Evolutionary conservation across 441 rosid genomes (phyloP).

Genomic region (Aquilaria agallochum): DNA sequence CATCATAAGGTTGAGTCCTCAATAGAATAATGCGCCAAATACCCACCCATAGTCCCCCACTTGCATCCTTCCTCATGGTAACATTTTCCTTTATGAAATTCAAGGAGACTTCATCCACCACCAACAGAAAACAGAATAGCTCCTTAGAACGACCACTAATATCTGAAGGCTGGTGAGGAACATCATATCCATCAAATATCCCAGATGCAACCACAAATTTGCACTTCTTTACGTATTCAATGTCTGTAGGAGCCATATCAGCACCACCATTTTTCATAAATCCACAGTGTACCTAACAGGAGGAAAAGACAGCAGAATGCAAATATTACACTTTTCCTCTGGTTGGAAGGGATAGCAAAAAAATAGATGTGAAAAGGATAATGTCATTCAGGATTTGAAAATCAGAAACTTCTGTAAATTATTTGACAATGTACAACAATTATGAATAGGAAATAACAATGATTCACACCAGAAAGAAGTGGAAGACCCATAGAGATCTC

Average conservation of each 20-base stretch:
- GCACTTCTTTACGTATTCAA: conserved; percentile 66
- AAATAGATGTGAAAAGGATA: not conserved
- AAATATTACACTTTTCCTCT: conserved; percentile 1
- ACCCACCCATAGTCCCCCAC: conserved; percentile 85
- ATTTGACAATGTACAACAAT: too few relatives aligned
- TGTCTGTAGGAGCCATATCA: conserved; percentile 69
- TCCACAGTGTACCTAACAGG: conserved; percentile 77
- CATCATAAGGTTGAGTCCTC: conserved; percentile 86
- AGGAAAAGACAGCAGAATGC: conserved; percentile 13
- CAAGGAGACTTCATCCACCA: conserved; percentile 78
- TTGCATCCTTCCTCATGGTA: conserved; percentile 53
- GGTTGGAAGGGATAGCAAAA: not conserved
- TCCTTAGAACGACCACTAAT: conserved; percentile 67
- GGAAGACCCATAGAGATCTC: not conserved
- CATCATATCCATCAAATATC: conserved; percentile 89
- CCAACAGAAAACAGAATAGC: conserved; percentile 93
- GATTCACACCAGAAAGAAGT: not conserved
- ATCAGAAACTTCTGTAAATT: too few relatives aligned
- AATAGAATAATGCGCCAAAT: conserved; percentile 86
- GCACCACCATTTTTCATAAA: conserved; percentile 82
- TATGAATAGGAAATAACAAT: too few relatives aligned
- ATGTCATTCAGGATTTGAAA: not conserved
- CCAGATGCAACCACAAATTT: conserved; percentile 90
- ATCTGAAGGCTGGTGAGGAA: conserved; percentile 87
- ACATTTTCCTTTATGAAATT: conserved; percentile 58